Conservation (phyloP, 2,329 filamentous ascomycete genomes). For the Calonectria hongkongensis region DNA sequence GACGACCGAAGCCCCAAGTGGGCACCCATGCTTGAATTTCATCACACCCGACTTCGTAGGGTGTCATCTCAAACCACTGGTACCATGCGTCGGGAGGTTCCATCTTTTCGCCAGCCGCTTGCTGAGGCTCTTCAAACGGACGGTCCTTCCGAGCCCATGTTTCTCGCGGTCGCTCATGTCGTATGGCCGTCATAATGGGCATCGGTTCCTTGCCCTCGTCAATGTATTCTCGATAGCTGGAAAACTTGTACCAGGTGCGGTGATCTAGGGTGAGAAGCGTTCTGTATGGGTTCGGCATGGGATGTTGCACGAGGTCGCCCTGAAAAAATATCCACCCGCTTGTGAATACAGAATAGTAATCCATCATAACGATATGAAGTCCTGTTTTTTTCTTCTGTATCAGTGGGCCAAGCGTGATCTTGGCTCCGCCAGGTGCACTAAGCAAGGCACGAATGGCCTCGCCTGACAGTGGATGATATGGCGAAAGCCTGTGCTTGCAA, state of each 20-base stretch:
- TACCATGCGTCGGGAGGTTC: conserved; percentile 38
- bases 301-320: conserved; percentile 24
- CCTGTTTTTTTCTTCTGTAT: conserved; percentile 36
- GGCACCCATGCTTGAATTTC: conserved; percentile 38
- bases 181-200: conserved; percentile 37
- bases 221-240: conserved; percentile 31
- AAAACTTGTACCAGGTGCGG: conserved; percentile 34
- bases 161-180: conserved; percentile 34
- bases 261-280: conserved; percentile 5
- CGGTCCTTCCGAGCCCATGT: conserved; percentile 30
- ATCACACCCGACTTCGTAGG: conserved; percentile 37
- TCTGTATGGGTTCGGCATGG: conserved; percentile 5
- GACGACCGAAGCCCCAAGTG: conserved; percentile 40
- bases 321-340: conserved; percentile 40
- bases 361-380: conserved; percentile 32
- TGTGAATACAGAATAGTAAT: conserved; percentile 37
- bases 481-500: conserved; percentile 35
- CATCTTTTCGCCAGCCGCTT: conserved; percentile 19
- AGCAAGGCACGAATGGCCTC: conserved; percentile 38
- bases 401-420: conserved; percentile 32
- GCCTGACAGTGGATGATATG: conserved; percentile 37
- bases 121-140: conserved; percentile 29
- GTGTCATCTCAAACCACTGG: conserved; percentile 41
- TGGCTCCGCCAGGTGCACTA: conserved; percentile 34
- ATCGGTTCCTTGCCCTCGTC: conserved; percentile 32